Conservation (phyloP, 2,329 filamentous ascomycete genomes). For the Raffaelea deltoideospora region DNA sequence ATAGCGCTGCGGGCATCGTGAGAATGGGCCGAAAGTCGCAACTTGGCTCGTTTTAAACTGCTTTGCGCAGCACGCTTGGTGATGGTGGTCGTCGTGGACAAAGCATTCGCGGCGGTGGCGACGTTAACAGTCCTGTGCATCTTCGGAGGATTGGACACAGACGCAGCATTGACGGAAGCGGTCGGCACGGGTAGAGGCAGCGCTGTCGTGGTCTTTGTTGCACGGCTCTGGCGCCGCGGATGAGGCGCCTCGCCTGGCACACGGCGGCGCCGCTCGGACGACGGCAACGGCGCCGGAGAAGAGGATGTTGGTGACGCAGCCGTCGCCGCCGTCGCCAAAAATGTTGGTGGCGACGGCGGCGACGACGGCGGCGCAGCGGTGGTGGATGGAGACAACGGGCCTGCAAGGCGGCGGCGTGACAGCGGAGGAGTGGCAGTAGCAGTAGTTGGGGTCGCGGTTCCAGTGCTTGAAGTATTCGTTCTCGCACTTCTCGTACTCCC, state of each 20-base stretch:
- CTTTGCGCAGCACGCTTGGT: no score
- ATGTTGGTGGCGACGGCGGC: conserved; percentile 23
- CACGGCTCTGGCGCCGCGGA: conserved; percentile 1
- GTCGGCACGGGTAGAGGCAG: no score
- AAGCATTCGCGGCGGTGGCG: neutral
- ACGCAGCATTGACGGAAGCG: conserved; percentile 1
- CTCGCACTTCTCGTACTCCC: no score
- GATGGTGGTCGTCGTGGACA: no score
- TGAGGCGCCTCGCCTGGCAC: neutral
- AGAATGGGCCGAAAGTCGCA: conserved; percentile 11
- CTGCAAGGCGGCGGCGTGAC: conserved; percentile 35
- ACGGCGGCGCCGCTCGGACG: neutral
- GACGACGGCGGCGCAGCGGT: conserved; percentile 18
- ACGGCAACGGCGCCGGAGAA: neutral
- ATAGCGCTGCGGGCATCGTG: conserved; percentile 20
- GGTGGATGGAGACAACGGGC: conserved; percentile 40
- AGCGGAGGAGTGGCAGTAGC: conserved; percentile 12
- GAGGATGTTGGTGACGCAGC: conserved; percentile 16
- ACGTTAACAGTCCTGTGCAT: conserved; percentile 25
- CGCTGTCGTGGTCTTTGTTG: conserved; percentile 2
- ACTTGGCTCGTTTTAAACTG: conserved; percentile 20
- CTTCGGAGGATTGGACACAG: conserved; percentile 13
- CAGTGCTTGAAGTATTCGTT: no score
- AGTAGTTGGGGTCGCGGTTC: no score
- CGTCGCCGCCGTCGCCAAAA: conserved; percentile 2